These are phyloP conservation scores for rapeseed (Brassica napus) DNA, from an alignment of 345 rosid species.

Conservation along the genomic window Da-Ae NC_063442.1:34802501-34803000, in stretches of 20 bases:
- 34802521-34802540: not conserved
- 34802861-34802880: conserved; percentile 81
- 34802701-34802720: not conserved
- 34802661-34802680: conserved; percentile 5
- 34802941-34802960: not conserved
- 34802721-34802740: not conserved
- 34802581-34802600: conserved; percentile 9
- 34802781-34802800: conserved; percentile 38
- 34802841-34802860: conserved; percentile 62
- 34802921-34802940: conserved; percentile 4
- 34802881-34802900: conserved; percentile 89
- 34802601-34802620: not conserved
- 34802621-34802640: not conserved
- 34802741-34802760: conserved; percentile 8
- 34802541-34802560: not conserved
- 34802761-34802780: conserved; percentile 53
- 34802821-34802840: conserved; percentile 57
- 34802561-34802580: not conserved
- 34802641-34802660: not conserved
- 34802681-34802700: not conserved
- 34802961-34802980: conserved; percentile 4
- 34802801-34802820: conserved; percentile 70
- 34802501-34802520: not conserved
- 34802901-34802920: conserved; percentile 13
- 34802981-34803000: conserved; percentile 20